phyloP scores from a whole-genome alignment of 305 asterid genomes.

The Fraxinus nigra region DNA sequence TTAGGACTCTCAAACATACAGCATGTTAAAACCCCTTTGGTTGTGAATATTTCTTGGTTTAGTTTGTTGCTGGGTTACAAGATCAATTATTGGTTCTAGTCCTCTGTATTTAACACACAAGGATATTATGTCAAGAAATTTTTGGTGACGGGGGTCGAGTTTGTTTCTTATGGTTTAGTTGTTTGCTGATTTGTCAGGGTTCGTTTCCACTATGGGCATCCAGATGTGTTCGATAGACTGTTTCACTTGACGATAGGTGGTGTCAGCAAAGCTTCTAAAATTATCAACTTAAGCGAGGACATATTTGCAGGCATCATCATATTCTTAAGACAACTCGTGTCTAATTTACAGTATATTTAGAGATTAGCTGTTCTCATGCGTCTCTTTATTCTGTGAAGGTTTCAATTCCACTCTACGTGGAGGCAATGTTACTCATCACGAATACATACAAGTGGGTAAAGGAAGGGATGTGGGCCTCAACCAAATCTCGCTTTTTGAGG shows the following conservation, averaged over 20 bases:
- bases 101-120: not conserved
- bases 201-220: constrained; percentile 98
- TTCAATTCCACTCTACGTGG: constrained; percentile 97
- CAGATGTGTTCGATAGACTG: constrained; percentile 89
- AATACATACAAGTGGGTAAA: constrained; percentile 96
- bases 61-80: not conserved
- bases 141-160: constrained; percentile 3
- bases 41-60: not conserved
- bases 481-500: constrained; percentile 87
- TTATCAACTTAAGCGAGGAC: constrained; percentile 89
- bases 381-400: constrained; percentile 46
- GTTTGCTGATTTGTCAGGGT: constrained; percentile 56
- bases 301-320: constrained; percentile 80
- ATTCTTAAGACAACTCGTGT: constrained; percentile 20
- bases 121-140: not conserved
- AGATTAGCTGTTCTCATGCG: constrained; percentile 23
- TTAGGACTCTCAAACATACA: not conserved
- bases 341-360: constrained; percentile 3
- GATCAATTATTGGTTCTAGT: not conserved
- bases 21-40: not conserved
- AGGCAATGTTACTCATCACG: constrained; percentile 96
- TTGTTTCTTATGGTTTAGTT: constrained; percentile 14
- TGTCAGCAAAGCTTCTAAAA: constrained; percentile 91
- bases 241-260: constrained; percentile 97
- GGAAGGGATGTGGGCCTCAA: constrained; percentile 98